Percentiles rank a stretch among this genome's conserved stretches.
phyloP scores from a whole-genome alignment of 225 moss, liverwort and hornwort species.

The Sphagnum contortum region DNA sequence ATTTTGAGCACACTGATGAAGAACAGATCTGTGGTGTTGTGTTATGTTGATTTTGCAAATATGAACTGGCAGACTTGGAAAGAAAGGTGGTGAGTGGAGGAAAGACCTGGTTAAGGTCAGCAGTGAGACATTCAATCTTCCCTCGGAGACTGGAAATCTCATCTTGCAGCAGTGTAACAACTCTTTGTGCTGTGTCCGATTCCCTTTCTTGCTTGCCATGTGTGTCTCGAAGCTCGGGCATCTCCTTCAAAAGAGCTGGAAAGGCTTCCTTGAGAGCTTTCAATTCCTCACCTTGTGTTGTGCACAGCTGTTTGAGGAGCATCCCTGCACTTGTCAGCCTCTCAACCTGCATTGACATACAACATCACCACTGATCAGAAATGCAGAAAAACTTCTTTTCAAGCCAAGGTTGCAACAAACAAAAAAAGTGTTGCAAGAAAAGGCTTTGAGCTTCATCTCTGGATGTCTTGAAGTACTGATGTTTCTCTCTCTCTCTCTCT shows the following conservation, averaged over 20 bases:
- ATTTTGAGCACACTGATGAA: slow-evolving; percentile 1
- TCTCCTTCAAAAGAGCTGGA: slow-evolving; percentile 38
- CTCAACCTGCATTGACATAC: slow-evolving; percentile 14
- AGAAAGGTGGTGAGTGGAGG: background rate
- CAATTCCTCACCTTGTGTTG: slow-evolving; percentile 40
- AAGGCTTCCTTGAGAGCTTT: slow-evolving; percentile 44
- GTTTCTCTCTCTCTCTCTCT: no score
- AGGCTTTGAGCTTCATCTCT: no score
- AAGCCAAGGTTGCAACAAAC: no score
- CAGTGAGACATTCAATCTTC: slow-evolving; percentile 26
- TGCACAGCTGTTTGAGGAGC: slow-evolving; percentile 46
- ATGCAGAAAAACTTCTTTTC: no score
- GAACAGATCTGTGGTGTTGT: background rate
- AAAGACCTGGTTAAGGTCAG: slow-evolving; percentile 44
- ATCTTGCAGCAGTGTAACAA: slow-evolving; percentile 26
- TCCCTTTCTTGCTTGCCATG: slow-evolving; percentile 37
- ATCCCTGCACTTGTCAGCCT: slow-evolving; percentile 43
- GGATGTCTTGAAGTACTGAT: no score
- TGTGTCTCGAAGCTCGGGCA: slow-evolving; percentile 32
- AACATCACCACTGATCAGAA: no score
- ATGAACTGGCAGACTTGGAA: background rate
- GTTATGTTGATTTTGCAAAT: slow-evolving; percentile 1
- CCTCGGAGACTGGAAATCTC: slow-evolving; percentile 30
- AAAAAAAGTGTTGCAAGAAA: no score
- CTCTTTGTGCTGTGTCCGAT: slow-evolving; percentile 22